Evolutionary conservation across 495 filamentous ascomycete species (phyloP).

Genomic region (Penicillium longicatenatum): DNA sequence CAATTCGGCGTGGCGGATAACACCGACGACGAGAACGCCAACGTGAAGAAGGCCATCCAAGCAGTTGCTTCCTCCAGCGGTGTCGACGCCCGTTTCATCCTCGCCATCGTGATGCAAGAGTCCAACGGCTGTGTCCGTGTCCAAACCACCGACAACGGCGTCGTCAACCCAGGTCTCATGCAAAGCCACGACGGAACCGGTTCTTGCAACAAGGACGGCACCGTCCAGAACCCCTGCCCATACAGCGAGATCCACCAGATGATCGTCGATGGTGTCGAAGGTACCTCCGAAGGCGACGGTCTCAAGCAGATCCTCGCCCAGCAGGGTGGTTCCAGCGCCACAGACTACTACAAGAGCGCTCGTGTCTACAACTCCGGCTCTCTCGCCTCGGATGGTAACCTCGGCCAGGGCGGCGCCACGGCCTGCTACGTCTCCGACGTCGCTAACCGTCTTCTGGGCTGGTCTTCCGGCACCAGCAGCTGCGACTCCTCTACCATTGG

Average conservation of each 20-base stretch:
- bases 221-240: constrained; percentile 47
- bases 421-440: constrained; percentile 59
- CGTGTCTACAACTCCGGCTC: constrained; percentile 62
- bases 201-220: constrained; percentile 44
- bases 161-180: constrained; percentile 59
- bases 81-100: constrained; percentile 59
- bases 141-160: constrained; percentile 45
- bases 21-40: constrained; percentile 40
- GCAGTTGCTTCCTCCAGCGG: constrained; percentile 34
- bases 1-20: constrained; percentile 41
- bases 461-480: constrained; percentile 32
- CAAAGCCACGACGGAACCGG: constrained; percentile 51
- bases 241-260: constrained; percentile 44
- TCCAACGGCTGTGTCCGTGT: constrained; percentile 58
- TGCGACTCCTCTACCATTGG: constrained; percentile 21
- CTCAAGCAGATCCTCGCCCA: constrained; percentile 38
- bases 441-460: constrained; percentile 58
- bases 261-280: constrained; percentile 49
- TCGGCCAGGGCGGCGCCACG: constrained; percentile 53
- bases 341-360: constrained; percentile 51
- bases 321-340: constrained; percentile 27
- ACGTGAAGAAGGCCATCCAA: constrained; percentile 43
- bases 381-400: constrained; percentile 43
- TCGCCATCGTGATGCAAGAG: constrained; percentile 62
- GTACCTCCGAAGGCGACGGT: constrained; percentile 45